A percentile compares a stretch with the other conserved stretches of the same genome.
Conservation (phyloP, 2,329 filamentous ascomycete genomes). For the Cercospora canescens region DNA sequence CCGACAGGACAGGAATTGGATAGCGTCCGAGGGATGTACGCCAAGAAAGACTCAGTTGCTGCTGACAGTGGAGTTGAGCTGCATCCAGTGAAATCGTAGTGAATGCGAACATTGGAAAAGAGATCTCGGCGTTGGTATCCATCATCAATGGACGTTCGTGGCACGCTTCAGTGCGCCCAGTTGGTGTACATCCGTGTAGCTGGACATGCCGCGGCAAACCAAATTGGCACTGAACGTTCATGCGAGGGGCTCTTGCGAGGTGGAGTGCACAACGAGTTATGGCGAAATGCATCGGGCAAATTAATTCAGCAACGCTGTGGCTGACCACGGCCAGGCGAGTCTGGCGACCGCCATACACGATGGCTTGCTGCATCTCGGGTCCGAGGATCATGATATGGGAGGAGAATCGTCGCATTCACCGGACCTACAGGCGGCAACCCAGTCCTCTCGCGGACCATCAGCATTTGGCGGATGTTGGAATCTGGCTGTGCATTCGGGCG, state of each 20-base stretch:
- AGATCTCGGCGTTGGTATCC: neutral
- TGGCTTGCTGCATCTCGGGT: neutral
- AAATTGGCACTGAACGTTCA: too few relatives aligned
- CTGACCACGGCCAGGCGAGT: neutral
- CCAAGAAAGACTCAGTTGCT: neutral
- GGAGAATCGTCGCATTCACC: neutral
- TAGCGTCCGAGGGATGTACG: slow-evolving; percentile 8
- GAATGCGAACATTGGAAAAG: neutral
- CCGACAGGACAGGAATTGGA: slow-evolving; percentile 13
- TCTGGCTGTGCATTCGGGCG: too few relatives aligned
- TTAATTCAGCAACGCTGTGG: too few relatives aligned
- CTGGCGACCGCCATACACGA: neutral
- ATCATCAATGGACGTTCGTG: neutral
- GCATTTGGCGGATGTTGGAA: too few relatives aligned
- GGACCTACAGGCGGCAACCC: neutral
- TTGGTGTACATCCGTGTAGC: too few relatives aligned
- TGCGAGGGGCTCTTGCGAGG: neutral
- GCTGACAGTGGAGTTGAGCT: slow-evolving; percentile 6
- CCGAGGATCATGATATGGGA: neutral
- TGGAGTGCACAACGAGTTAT: neutral
- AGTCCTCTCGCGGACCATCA: too few relatives aligned
- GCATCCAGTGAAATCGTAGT: neutral
- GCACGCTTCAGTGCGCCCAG: too few relatives aligned
- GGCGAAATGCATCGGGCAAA: neutral
- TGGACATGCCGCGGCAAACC: too few relatives aligned